Conservation (phyloP, 192 early-diverging fungal species). For the Coemansia sp. region DNA sequence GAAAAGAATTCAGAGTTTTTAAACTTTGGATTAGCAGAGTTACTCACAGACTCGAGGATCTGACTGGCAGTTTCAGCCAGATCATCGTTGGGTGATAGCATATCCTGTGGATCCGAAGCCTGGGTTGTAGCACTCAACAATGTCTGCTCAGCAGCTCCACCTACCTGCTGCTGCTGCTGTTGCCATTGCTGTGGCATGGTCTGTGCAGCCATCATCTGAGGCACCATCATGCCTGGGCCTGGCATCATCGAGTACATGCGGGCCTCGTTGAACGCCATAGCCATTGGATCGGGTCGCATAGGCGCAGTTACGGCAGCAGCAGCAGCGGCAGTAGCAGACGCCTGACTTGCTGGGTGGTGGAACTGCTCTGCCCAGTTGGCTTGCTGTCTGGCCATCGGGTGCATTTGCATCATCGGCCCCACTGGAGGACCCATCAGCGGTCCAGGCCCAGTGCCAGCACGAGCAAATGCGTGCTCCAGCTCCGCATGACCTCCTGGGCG, state of each 20-base stretch:
- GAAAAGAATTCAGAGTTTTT: slow-evolving; percentile 87
- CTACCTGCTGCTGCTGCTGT: slow-evolving; percentile 38
- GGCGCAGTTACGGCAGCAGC: slow-evolving; percentile 12
- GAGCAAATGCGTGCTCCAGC: slow-evolving; percentile 50
- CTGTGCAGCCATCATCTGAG: slow-evolving; percentile 24
- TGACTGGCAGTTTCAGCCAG: slow-evolving; percentile 82
- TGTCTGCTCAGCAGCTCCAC: slow-evolving; percentile 46
- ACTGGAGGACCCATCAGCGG: slow-evolving; percentile 10
- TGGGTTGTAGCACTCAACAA: slow-evolving; percentile 5
- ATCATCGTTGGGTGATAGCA: slow-evolving; percentile 56
- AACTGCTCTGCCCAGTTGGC: slow-evolving; percentile 59
- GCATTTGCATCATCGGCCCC: slow-evolving; percentile 40
- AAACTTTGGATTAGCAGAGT: slow-evolving; percentile 90
- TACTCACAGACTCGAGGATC: slow-evolving; percentile 75
- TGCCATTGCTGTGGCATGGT: slow-evolving; percentile 27
- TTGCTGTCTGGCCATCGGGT: slow-evolving; percentile 31
- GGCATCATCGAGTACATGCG: slow-evolving; percentile 52
- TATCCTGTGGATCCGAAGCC: slow-evolving; percentile 28
- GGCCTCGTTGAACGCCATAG: slow-evolving; percentile 73
- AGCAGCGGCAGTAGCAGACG: slow-evolving; percentile 7
- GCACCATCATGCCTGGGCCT: slow-evolving; percentile 37
- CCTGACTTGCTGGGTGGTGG: slow-evolving; percentile 43
- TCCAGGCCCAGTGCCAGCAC: slow-evolving; percentile 11
- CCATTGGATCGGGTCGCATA: slow-evolving; percentile 38
- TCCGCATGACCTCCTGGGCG: slow-evolving; percentile 31